Evolutionary conservation across 129 eudicot genomes (phyloP), one percentile per base, ranked within the genome.

Genomic region (Saussurea involucrata): DNA sequence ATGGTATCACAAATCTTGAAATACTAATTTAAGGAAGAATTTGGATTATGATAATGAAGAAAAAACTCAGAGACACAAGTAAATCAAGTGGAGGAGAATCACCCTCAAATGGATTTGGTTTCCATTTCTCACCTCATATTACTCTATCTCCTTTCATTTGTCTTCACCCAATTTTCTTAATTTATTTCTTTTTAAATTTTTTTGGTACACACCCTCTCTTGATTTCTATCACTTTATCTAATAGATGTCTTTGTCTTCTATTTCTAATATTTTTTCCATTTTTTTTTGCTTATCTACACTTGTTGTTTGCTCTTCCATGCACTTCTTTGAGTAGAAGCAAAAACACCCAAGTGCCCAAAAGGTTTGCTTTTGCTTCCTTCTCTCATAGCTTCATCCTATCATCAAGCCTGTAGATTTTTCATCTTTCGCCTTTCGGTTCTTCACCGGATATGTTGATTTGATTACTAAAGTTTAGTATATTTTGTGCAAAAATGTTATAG

Each of bases 61-160:
- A 53, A 36, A 73, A 33, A 63, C 9, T 24, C 2, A 44, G 40
- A 29, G 42, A 72, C 57, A 65, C 72, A 79, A 20, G 69, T 67
- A 44, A 49, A 72, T 66, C 17, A 34, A 66, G 79, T 73, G 79
- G 74, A 73, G 69, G 79, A 73, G 36, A 80, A 34, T 20, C 63
- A 73, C 70, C 79, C 66, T 79, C 72, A 72, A 63, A 28, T 5
- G 73, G 83, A 79, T 79, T 79, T 71, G 66, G 77, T 9, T 44
- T 27, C 72, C 24, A 79, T 64, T 80, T 80, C 79, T 74, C 84
- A 80, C 84, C 84, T 80, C 84, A 80, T 68, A 80, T 53, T 24
- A 74, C 84, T 80, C 80, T n/a, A 80, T 80, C 84, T 68, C 64
- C 55, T 80, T 73, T 61, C 27, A 66, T 74, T 40, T 80, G 84